Percentiles rank a stretch among this genome's conserved stretches.
These are phyloP conservation scores for Aegilops umbellulata DNA, from an alignment of 176 grass and related monocot species.

Conservation along the genomic window DNA sequence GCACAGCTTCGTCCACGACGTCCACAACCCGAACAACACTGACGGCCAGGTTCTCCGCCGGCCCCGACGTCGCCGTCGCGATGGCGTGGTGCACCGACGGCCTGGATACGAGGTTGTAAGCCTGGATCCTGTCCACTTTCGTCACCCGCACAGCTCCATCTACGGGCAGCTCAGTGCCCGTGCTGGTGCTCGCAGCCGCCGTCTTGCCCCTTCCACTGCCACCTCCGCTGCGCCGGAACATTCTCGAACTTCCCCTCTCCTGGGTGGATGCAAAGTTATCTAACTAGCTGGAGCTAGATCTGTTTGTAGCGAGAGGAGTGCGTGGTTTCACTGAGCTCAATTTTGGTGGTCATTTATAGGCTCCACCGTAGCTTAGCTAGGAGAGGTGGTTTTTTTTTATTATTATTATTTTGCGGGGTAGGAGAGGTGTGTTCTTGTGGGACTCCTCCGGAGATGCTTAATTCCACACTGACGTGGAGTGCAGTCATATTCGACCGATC, in stretches of 20 bases:
- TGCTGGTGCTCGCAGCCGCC: background rate
- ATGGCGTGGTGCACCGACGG: background rate
- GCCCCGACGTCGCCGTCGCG: background rate
- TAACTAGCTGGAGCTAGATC: background rate
- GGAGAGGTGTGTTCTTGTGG: conserved; percentile 1
- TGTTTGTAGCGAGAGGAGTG: background rate
- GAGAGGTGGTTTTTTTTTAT: too few species aligned
- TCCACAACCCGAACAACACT: background rate
- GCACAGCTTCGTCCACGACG: conserved; percentile 3
- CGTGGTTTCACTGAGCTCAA: conserved; percentile 4
- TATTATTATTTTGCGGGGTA: background rate
- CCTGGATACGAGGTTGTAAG: conserved; percentile 32
- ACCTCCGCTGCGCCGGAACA: background rate
- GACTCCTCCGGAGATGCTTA: conserved; percentile 37
- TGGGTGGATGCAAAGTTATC: background rate
- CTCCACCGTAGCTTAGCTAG: background rate
- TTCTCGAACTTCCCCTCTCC: background rate
- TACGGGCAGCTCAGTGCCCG: background rate
- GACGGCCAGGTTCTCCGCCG: conserved; percentile 8
- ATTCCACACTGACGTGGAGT: background rate
- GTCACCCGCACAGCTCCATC: conserved; percentile 36
- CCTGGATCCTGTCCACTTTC: conserved; percentile 45
- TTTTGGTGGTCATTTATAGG: conserved; percentile 37
- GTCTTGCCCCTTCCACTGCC: background rate
- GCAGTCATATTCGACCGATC: conserved; percentile 6